Percentiles rank a stretch among this genome's conserved stretches.
These are phyloP conservation scores for Tricholoma saponaceum DNA, from an alignment of 768 basidiomycete genomes.

Conservation along the genomic window DNA sequence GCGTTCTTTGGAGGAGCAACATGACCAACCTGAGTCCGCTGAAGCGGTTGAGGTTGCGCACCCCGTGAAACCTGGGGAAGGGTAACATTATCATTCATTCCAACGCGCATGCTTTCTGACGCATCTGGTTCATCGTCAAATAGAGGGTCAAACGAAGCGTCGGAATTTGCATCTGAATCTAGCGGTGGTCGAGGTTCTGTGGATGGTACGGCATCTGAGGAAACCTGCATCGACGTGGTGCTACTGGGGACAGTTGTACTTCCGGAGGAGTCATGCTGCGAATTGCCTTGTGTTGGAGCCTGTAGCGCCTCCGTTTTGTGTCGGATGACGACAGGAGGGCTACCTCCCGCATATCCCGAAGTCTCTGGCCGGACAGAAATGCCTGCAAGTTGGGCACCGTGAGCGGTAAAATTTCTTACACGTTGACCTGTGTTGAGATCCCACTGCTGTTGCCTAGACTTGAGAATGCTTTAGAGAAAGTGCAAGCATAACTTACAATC, in stretches of 20 bases:
- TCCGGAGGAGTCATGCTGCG: conserved; percentile 4
- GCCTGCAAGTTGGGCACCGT: conserved; percentile 81
- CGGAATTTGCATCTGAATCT: conserved; percentile 66
- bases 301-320: not conserved
- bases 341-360: conserved; percentile 29
- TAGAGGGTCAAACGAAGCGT: conserved; percentile 81
- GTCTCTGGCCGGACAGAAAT: conserved; percentile 70
- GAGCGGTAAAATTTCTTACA: conserved; percentile 72
- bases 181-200: conserved; percentile 12
- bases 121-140: conserved; percentile 83
- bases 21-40: conserved; percentile 27
- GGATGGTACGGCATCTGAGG: conserved; percentile 7
- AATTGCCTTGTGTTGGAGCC: conserved; percentile 3
- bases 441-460: conserved; percentile 72
- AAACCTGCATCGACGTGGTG: conserved; percentile 7
- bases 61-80: conserved; percentile 5
- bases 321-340: conserved; percentile 12
- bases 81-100: conserved; percentile 6
- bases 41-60: conserved; percentile 15
- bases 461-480: not conserved
- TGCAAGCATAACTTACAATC: conserved; percentile 47
- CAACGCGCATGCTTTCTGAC: conserved; percentile 11
- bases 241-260: conserved; percentile 16
- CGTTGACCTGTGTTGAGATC: conserved; percentile 89
- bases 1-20: conserved; percentile 68